Conservation (phyloP, 1,139 yeast genomes). For the Saccharomyces pastorianus region DNA sequence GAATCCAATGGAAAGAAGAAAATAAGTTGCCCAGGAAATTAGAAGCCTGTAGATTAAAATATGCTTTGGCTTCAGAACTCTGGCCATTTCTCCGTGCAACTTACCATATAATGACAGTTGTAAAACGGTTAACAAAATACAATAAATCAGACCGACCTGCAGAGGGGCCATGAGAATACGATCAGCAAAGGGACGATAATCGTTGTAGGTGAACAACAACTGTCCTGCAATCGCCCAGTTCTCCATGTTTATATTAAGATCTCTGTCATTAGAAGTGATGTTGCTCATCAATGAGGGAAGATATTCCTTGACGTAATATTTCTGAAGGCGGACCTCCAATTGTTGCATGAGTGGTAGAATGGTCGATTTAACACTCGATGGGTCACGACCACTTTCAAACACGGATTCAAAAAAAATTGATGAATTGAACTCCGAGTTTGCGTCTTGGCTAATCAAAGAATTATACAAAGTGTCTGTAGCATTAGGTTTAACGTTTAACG, state of each 20-base stretch:
- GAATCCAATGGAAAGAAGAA: constrained; percentile 48
- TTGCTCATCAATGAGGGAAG: constrained; percentile 21
- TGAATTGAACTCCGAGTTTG: constrained; percentile 12
- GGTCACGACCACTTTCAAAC: constrained; percentile 49
- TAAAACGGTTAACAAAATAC: constrained; percentile 59
- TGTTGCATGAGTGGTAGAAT: constrained; percentile 35
- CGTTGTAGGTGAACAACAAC: constrained; percentile 34
- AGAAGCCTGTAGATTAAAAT: constrained; percentile 43
- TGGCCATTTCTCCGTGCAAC: constrained; percentile 43
- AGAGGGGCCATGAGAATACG: constrained; percentile 53
- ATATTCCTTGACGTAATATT: constrained; percentile 23
- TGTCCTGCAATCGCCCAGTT: constrained; percentile 5
- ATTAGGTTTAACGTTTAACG: constrained; percentile 40
- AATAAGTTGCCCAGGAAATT: constrained; percentile 41
- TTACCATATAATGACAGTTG: constrained; percentile 52
- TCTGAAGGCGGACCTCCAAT: constrained; percentile 30
- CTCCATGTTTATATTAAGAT: constrained; percentile 5
- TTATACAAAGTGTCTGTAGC: constrained; percentile 34
- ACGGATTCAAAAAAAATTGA: constrained; percentile 29
- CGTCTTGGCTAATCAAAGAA: neutral
- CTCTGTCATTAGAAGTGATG: constrained; percentile 5
- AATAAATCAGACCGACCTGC: constrained; percentile 69
- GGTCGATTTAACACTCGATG: constrained; percentile 36
- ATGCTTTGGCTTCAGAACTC: constrained; percentile 38
- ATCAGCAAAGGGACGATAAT: constrained; percentile 44